Evolutionary conservation across 2,329 filamentous ascomycete genomes (phyloP).

Genomic region (Orbilia javanica): DNA sequence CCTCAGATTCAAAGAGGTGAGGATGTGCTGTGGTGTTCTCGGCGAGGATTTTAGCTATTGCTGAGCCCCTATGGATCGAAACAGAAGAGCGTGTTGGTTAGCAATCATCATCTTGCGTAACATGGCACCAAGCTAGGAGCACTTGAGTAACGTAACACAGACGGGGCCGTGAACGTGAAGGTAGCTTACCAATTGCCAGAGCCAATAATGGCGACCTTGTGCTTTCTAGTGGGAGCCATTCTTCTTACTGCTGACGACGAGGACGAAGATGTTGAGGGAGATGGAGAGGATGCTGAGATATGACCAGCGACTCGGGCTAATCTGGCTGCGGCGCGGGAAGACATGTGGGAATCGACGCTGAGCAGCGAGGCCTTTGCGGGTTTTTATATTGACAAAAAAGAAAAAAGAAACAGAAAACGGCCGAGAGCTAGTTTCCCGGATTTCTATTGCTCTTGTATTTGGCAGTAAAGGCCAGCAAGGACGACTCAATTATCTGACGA

Average conservation of each 20-base stretch:
- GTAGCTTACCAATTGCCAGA: conserved; percentile 88
- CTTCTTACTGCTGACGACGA: conserved; percentile 19
- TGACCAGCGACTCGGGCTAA: conserved; percentile 51
- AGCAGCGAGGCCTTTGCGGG: conserved; percentile 22
- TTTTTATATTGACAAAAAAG: conserved; percentile 27
- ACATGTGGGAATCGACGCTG: conserved; percentile 22
- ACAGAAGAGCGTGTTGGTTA: conserved; percentile 37
- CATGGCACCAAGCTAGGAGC: neutral
- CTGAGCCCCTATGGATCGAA: conserved; percentile 79
- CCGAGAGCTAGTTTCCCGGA: neutral
- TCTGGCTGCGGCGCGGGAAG: conserved; percentile 43
- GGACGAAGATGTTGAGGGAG: conserved; percentile 10
- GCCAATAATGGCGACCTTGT: conserved; percentile 93
- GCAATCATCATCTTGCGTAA: conserved; percentile 10
- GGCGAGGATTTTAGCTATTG: conserved; percentile 95
- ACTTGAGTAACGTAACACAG: neutral
- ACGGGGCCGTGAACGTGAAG: neutral
- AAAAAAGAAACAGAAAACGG: neutral
- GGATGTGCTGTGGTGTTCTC: conserved; percentile 86
- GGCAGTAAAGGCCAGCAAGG: conserved; percentile 5
- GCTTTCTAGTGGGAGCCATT: conserved; percentile 70
- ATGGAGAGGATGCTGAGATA: conserved; percentile 18
- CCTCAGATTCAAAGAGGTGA: conserved; percentile 84
- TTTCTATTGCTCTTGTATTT: neutral
- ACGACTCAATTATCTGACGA: conserved; percentile 7